phyloP scores from a whole-genome alignment of 2,329 filamentous ascomycete species.

The Taxawa tesnikishii region DNA sequence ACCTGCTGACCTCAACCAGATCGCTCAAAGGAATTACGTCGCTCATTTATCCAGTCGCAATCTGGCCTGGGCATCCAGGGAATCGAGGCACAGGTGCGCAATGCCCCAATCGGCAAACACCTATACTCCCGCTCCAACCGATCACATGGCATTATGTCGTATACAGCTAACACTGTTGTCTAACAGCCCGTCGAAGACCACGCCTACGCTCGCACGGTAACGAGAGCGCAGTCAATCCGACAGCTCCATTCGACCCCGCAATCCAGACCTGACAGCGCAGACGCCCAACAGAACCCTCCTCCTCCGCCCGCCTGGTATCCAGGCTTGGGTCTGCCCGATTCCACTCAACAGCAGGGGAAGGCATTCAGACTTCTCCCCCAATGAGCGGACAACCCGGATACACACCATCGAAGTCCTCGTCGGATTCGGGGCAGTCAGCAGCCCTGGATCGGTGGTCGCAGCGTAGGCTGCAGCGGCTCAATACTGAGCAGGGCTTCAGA shows the following conservation, averaged over 20 bases:
- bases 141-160: too few relatives aligned
- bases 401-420: constrained; percentile 16
- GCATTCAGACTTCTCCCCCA: background rate
- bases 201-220: too few relatives aligned
- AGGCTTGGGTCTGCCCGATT: background rate
- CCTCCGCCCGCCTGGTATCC: background rate
- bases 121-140: too few relatives aligned
- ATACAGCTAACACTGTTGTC: too few relatives aligned
- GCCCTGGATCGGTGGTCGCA: constrained; percentile 23
- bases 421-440: constrained; percentile 17
- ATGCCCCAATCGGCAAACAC: too few relatives aligned
- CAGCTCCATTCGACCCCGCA: background rate
- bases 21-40: background rate
- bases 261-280: background rate
- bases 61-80: background rate
- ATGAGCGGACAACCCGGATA: constrained; percentile 5
- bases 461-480: constrained; percentile 23
- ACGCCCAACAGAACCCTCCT: background rate
- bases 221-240: background rate
- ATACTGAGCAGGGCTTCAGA: constrained; percentile 25
- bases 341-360: too few relatives aligned
- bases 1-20: background rate
- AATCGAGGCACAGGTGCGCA: background rate
- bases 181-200: too few relatives aligned
- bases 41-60: background rate